These are phyloP conservation scores for Dothideomycetes sp. DNA, from an alignment of 2,329 filamentous ascomycete genomes.

Conservation along the genomic window DNA sequence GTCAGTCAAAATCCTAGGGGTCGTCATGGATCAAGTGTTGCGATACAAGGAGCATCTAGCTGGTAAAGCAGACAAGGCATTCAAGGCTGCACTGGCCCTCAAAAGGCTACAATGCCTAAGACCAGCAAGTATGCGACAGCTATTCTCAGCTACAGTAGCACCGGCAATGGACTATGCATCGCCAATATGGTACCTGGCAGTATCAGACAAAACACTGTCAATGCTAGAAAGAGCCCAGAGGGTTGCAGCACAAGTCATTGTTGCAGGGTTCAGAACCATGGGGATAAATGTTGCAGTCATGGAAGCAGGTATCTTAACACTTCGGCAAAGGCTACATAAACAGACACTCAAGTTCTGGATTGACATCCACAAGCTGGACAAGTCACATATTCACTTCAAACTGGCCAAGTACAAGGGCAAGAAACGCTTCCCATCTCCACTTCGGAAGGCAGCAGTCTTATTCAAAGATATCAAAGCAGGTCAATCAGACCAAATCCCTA, in stretches of 20 bases:
- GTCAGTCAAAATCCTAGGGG: neutral
- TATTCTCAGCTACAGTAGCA: slow-evolving; percentile 17
- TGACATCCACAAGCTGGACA: neutral
- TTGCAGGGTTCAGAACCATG: slow-evolving; percentile 1
- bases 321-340: slow-evolving; percentile 1
- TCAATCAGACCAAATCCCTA: neutral
- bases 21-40: neutral
- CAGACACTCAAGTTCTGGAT: slow-evolving; percentile 8
- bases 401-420: neutral
- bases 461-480: neutral
- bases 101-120: slow-evolving; percentile 17
- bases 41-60: slow-evolving; percentile 1
- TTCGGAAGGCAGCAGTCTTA: neutral
- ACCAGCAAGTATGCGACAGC: slow-evolving; percentile 16
- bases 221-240: slow-evolving; percentile 2
- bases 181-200: slow-evolving; percentile 8
- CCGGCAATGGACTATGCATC: slow-evolving; percentile 18
- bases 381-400: neutral
- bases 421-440: neutral
- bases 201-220: neutral
- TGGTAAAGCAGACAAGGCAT: neutral
- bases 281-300: neutral
- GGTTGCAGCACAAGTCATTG: neutral
- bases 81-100: slow-evolving; percentile 15
- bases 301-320: neutral